Conservation (phyloP, 768 basidiomycete species). For the Mycena haematopus region DNA sequence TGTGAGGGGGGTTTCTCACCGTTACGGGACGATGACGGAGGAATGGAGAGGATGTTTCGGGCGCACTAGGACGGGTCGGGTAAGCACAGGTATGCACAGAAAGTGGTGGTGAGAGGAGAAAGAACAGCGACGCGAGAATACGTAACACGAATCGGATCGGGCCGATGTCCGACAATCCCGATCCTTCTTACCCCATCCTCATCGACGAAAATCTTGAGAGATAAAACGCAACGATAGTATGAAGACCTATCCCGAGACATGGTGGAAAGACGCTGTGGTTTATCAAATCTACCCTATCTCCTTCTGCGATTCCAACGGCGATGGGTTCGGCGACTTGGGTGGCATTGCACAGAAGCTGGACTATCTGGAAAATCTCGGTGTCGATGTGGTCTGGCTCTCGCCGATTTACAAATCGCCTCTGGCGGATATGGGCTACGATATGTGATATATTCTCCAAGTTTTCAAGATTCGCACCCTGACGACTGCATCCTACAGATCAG, state of each 20-base stretch:
- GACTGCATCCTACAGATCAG: conserved; percentile 51
- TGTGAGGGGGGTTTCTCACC: too few species aligned
- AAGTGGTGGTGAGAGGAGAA: too few species aligned
- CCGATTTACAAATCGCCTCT: conserved; percentile 75
- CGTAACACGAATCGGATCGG: too few species aligned
- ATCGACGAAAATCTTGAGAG: not conserved
- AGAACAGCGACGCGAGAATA: too few species aligned
- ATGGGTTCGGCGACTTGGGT: conserved; percentile 72
- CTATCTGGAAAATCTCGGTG: conserved; percentile 72
- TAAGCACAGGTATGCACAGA: too few species aligned
- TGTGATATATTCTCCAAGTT: conserved; percentile 42
- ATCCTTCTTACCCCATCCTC: not conserved
- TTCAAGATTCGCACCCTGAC: not conserved
- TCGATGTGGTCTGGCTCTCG: conserved; percentile 72
- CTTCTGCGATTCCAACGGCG: conserved; percentile 74
- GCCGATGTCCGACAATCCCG: too few species aligned
- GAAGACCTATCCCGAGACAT: conserved; percentile 32
- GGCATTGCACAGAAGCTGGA: conserved; percentile 71
- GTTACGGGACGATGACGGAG: too few species aligned
- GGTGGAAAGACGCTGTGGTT: conserved; percentile 66
- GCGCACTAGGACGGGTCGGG: too few species aligned
- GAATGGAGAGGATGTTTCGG: too few species aligned
- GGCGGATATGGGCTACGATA: conserved; percentile 79
- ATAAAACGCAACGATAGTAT: not conserved
- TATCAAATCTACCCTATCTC: conserved; percentile 79